Evolutionary conservation across 768 basidiomycete genomes (phyloP).

Genomic region (Lactifluus piperatus): DNA sequence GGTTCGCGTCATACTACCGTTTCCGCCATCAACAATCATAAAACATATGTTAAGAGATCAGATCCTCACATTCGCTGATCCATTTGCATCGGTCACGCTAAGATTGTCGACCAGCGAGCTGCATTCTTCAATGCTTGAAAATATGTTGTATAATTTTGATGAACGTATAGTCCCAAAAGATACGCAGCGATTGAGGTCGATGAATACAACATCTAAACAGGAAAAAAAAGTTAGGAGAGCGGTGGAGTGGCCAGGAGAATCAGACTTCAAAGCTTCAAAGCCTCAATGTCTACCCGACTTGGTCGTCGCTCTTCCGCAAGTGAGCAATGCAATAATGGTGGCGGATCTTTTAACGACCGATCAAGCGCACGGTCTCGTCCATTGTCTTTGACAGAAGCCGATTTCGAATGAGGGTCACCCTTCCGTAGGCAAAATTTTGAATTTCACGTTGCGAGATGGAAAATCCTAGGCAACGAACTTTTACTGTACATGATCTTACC

Average conservation of each 20-base stretch:
- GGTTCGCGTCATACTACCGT: constrained; percentile 61
- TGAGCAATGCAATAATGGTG: constrained; percentile 51
- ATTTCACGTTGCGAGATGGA: constrained; percentile 1
- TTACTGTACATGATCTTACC: constrained; percentile 96
- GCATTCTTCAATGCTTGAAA: constrained; percentile 67
- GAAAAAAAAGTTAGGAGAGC: background rate
- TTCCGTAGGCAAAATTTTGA: constrained; percentile 43
- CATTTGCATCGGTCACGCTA: constrained; percentile 67
- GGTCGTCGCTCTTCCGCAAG: constrained; percentile 49
- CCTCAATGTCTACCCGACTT: constrained; percentile 69
- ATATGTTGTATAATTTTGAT: constrained; percentile 89
- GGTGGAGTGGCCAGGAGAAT: background rate
- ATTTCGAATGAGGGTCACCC: constrained; percentile 53
- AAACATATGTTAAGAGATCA: background rate
- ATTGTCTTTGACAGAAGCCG: constrained; percentile 51
- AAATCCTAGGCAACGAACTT: constrained; percentile 39
- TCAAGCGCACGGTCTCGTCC: constrained; percentile 54
- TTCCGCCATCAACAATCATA: background rate
- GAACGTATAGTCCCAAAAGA: constrained; percentile 80
- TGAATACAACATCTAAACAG: constrained; percentile 54
- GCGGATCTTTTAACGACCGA: constrained; percentile 42
- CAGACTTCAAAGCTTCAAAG: no score
- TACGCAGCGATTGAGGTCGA: constrained; percentile 89
- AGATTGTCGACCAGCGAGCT: constrained; percentile 62
- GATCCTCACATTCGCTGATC: constrained; percentile 40